Evolutionary conservation across 768 basidiomycete genomes (phyloP), one percentile per base, ranked within the genome.

Genomic region (Leucosporidium scottii): DNA sequence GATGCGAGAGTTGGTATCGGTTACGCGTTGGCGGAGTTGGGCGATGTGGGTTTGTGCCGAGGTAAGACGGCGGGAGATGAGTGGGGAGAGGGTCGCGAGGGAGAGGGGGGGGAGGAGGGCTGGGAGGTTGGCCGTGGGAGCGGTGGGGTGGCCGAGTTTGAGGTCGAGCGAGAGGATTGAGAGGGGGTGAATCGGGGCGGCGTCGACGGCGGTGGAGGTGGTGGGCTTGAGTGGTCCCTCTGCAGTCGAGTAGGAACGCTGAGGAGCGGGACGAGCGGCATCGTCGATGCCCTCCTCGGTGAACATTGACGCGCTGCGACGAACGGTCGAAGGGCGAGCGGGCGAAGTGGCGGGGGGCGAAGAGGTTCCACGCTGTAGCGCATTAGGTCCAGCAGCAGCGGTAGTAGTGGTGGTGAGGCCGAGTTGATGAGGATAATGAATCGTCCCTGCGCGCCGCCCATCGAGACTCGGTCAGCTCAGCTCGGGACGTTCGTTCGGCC

Each of bases 1-100:
- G 59, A 99, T 92, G 78, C 96, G 91, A 75, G 92, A 94, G 1
- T 91, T 89, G 9, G 87, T 91, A 78, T 97, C 93, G 77, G 89
- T 83, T 20, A 98, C 86, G 50, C 96, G 90, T 59, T 85, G 82
- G 44, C 87, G 87, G 69, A 99, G 87, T 73, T 88, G 88, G 67
- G 88, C 84, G 67, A 98, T 84, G 77, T 97, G 93, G 28, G 82
- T 82, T 64, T 90, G 78, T 27, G 91, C 85, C 28, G 85, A 79
- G 21, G 81, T 81, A 74, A 99, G 85, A 49, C 92, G 87, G 66
- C 90, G 90, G 76, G 91, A 90, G 53, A 98, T 80, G 50, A 99
- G 85, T 64, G 90, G 90, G 56, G 93, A 90, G 69, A 98, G 92
- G 36, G 93, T 94, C 4, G 86, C 83, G 75, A 91, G 92, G 81